A percentile compares a stretch with the other conserved stretches of the same genome.
Conservation (phyloP, 78 protist genomes). For the Speleostelium caveatum region DNA sequence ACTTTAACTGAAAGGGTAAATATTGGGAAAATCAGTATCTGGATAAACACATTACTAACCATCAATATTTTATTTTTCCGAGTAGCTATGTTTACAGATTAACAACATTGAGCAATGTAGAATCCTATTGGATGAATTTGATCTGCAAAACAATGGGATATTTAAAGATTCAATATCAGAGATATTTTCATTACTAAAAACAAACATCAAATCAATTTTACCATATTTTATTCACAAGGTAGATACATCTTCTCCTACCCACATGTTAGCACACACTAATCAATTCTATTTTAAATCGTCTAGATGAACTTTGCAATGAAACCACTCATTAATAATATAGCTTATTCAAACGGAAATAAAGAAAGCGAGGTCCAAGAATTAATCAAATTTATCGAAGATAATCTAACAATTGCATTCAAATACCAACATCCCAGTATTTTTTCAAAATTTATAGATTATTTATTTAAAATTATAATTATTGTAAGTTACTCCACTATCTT, state of each 20-base stretch:
- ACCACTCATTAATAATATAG: conserved; percentile 40
- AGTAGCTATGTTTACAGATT: conserved; percentile 45
- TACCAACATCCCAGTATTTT: neutral
- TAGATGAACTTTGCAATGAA: conserved; percentile 19
- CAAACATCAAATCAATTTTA: conserved; percentile 28
- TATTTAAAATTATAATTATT: neutral
- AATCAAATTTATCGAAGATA: neutral
- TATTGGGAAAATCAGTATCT: neutral
- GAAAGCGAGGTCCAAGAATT: neutral
- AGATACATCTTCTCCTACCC: neutral
- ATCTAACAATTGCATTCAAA: neutral
- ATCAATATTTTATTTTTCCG: neutral
- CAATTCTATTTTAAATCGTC: neutral
- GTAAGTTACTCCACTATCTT: neutral
- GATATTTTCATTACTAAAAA: conserved; percentile 15
- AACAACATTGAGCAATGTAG: conserved; percentile 61
- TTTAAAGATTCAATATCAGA: conserved; percentile 34
- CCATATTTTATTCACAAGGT: conserved; percentile 9
- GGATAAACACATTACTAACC: neutral
- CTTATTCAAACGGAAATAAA: conserved; percentile 11
- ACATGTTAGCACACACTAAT: neutral
- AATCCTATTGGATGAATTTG: conserved; percentile 43
- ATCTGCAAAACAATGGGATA: neutral
- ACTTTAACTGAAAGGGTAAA: neutral
- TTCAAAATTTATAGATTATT: neutral